phyloP scores from a whole-genome alignment of 495 filamentous ascomycete genomes.

The Talaromyces liani region DNA sequence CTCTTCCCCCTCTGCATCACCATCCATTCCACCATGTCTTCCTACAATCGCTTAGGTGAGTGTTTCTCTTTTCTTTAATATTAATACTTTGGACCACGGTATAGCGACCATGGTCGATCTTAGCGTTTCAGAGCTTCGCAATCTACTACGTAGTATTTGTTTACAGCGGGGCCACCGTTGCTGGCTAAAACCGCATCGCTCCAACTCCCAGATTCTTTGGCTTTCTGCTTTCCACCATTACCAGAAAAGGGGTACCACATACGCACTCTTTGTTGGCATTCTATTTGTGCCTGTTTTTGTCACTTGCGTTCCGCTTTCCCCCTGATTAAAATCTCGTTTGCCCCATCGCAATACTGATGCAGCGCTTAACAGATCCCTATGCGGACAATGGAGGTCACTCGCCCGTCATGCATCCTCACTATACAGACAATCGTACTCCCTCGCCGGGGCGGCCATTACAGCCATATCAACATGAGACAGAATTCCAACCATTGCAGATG shows the following conservation, averaged over 20 bases:
- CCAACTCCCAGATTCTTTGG: constrained; percentile 3
- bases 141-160: constrained; percentile 13
- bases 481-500: constrained; percentile 51
- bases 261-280: not conserved
- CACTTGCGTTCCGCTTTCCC: constrained; percentile 10
- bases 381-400: constrained; percentile 56
- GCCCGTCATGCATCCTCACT: constrained; percentile 42
- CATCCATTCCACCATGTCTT: constrained; percentile 19
- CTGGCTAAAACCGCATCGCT: not conserved
- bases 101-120: not conserved
- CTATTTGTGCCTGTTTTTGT: not conserved
- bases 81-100: constrained; percentile 10
- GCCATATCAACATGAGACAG: constrained; percentile 66
- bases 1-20: not conserved
- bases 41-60: constrained; percentile 70
- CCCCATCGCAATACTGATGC: constrained; percentile 5
- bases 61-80: constrained; percentile 18
- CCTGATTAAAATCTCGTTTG: constrained; percentile 4
- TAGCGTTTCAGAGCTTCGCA: constrained; percentile 4
- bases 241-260: not conserved
- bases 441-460: constrained; percentile 45
- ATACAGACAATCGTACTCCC: constrained; percentile 47
- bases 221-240: not conserved
- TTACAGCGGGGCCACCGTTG: constrained; percentile 5
- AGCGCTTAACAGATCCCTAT: constrained; percentile 29